phyloP scores from a whole-genome alignment of 495 filamentous ascomycete genomes.

The Trichocladium uniseriatum region DNA sequence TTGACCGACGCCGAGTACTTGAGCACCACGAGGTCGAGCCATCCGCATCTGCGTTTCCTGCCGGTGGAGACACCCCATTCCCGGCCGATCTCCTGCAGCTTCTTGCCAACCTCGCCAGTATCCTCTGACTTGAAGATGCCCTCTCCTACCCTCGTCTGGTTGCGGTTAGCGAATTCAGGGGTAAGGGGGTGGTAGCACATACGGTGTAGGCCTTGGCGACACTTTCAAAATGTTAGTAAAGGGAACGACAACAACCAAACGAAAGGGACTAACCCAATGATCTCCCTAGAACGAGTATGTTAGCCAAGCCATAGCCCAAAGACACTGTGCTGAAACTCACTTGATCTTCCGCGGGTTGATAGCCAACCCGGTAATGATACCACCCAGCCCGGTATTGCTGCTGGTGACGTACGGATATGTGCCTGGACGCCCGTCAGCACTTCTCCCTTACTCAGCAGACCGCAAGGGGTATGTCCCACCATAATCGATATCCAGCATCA shows the following conservation, averaged over 20 bases:
- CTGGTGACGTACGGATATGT: slow-evolving; percentile 85
- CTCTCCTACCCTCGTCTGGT: slow-evolving; percentile 55
- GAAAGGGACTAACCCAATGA: slow-evolving; percentile 22
- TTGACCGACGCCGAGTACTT: slow-evolving; percentile 65
- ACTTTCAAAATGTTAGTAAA: slow-evolving; percentile 25
- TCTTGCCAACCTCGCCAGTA: slow-evolving; percentile 42
- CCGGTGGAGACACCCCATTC: slow-evolving; percentile 75
- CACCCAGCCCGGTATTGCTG: slow-evolving; percentile 64
- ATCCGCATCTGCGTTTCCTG: slow-evolving; percentile 74
- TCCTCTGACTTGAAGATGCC: slow-evolving; percentile 85
- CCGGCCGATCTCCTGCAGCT: slow-evolving; percentile 39
- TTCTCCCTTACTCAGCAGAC: not conserved
- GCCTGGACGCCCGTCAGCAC: slow-evolving; percentile 29
- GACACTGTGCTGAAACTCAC: not conserved
- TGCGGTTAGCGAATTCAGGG: not conserved
- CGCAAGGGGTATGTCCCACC: slow-evolving; percentile 3
- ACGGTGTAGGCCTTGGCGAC: slow-evolving; percentile 68
- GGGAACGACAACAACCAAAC: too few relatives aligned
- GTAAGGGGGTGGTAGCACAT: not conserved
- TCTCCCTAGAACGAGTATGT: slow-evolving; percentile 26
- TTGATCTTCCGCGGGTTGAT: slow-evolving; percentile 44
- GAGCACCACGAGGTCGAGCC: slow-evolving; percentile 82
- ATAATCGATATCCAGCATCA: slow-evolving; percentile 44
- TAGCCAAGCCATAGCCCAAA: not conserved
- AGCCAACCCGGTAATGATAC: slow-evolving; percentile 63